Evolutionary conservation across 192 early-diverging fungal species (phyloP), one percentile per base, ranked within the genome.

Genomic region (Funneliformis geosporum): DNA sequence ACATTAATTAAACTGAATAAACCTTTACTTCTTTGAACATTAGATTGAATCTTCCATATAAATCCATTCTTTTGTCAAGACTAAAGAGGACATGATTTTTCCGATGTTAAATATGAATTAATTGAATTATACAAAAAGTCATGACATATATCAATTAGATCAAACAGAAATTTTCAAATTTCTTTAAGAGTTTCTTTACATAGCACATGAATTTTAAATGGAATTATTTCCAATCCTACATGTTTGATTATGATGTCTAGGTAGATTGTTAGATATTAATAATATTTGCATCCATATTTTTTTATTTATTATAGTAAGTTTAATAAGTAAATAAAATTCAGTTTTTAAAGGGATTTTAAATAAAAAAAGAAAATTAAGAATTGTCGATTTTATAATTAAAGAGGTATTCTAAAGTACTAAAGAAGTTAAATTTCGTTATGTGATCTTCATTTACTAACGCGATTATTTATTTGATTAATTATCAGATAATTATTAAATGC

Each of bases 11-110:
- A n/a, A n/a, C n/a, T n/a, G 14, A 21, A 55, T 16, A 38, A 33
- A 65, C 64, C 64, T 66, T 66, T 66, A 33, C 33, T 27, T 38
- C 64, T 27, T 66, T 66, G 64, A 66, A 16, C 64, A 77, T 38
- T 60, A 16, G 33, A 27, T 66, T 27, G 64, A 18, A 66, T 66
- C 16, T 27, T 27, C 64, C 64, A 66, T 16, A 66, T 66, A 5
- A 27, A 66, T 5, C 64, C 64, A 28, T 66, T 27, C 11, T n/a
- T 27, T 33, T 33, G 64, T 66, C 16, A 66, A 66, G 33, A 66
- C 64, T 18, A 66, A 33, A 66, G 33, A 66, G 14, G 64, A 66
- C 18, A 55, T 55, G 33, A 66, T 33, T 33, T 16, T 33, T 7
- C 18, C 12, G 64, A 18, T 23, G 59, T 18, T 18, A 6, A 16